These are phyloP conservation scores for Deuterostichococcus epilithicus DNA, from an alignment of 139 green algal species.

Conservation along the genomic window DNA sequence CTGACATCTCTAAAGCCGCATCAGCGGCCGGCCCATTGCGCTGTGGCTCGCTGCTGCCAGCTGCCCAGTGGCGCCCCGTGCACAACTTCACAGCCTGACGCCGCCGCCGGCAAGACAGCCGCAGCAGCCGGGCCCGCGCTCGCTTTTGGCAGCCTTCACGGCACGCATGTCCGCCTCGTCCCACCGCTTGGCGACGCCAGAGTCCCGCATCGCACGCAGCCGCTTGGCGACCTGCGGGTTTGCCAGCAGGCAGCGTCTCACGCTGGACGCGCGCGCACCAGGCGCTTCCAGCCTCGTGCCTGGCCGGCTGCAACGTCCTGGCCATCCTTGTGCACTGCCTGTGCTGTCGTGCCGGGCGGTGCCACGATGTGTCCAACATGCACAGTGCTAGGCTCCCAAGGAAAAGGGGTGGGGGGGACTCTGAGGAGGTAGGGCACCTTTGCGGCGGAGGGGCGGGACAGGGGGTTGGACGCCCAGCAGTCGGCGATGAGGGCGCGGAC, in stretches of 20 bases:
- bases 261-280: no score
- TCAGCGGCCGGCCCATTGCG: no score
- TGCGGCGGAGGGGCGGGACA: background rate
- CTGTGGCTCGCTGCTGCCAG: no score
- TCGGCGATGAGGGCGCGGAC: constrained; percentile 6
- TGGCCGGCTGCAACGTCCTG: no score
- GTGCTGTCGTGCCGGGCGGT: no score
- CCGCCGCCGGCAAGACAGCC: background rate
- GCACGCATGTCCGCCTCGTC: background rate
- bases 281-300: no score
- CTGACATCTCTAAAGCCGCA: no score
- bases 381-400: no score
- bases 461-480: constrained; percentile 12
- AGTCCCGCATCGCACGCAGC: background rate
- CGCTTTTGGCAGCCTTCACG: background rate
- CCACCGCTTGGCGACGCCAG: background rate
- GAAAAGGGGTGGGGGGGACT: no score
- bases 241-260: background rate
- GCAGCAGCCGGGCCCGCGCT: background rate
- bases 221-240: background rate
- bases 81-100: no score
- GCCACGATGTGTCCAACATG: no score
- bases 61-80: background rate
- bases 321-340: no score
- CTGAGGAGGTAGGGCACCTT: background rate